phyloP scores from a whole-genome alignment of 2,329 filamentous ascomycete genomes.

The Sporothrix pseudoabietina region DNA sequence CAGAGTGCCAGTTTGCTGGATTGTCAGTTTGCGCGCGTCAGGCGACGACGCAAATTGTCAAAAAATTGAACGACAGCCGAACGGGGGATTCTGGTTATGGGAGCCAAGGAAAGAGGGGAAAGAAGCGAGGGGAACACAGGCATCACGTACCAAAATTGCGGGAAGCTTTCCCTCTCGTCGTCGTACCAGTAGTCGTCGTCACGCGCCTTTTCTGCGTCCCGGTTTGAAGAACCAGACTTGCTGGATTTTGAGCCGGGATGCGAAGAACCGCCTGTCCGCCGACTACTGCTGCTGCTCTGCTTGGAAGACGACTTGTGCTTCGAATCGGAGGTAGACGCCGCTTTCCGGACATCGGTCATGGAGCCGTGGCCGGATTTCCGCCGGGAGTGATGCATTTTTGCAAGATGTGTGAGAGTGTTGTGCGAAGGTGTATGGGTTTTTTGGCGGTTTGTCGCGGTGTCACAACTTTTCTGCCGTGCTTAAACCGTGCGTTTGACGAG shows the following conservation, averaged over 20 bases:
- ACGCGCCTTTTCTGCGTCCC: constrained; percentile 55
- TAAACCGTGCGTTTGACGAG: constrained; percentile 17
- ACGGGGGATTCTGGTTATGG: not conserved
- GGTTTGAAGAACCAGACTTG: constrained; percentile 46
- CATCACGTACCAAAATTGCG: constrained; percentile 62
- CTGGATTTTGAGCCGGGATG: constrained; percentile 50
- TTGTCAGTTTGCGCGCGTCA: constrained; percentile 14
- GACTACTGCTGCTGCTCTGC: constrained; percentile 37
- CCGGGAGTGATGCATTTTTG: constrained; percentile 58
- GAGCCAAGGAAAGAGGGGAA: constrained; percentile 15
- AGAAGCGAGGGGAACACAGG: constrained; percentile 36
- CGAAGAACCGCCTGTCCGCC: constrained; percentile 35
- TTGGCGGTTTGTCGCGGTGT: constrained; percentile 5
- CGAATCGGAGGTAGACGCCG: constrained; percentile 43
- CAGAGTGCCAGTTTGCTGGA: not conserved
- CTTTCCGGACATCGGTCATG: constrained; percentile 58
- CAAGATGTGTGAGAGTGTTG: constrained; percentile 33
- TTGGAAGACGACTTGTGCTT: constrained; percentile 45
- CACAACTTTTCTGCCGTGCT: constrained; percentile 16
- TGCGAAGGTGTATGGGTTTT: not conserved
- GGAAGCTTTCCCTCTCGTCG: constrained; percentile 64
- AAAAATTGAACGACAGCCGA: not conserved
- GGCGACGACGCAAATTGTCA: not conserved
- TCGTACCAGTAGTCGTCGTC: constrained; percentile 55
- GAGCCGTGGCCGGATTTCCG: constrained; percentile 60